Conservation (phyloP, 164 flowering plant species). For the Nelumbo lutea region DNA sequence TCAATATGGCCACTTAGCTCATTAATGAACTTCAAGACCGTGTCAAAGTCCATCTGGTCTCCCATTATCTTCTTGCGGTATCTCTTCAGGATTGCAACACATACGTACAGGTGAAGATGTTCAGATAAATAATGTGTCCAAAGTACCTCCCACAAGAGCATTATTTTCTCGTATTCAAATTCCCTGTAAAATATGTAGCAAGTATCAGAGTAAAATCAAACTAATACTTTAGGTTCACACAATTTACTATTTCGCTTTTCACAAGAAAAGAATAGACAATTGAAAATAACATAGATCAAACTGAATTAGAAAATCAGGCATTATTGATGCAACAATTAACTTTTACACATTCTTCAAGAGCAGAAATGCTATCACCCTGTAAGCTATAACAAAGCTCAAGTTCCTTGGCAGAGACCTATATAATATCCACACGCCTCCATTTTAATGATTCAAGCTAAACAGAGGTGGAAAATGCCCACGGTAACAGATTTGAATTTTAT, state of each 20-base stretch:
- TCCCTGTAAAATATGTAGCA: constrained; percentile 46
- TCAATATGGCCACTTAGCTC: constrained; percentile 83
- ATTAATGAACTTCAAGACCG: constrained; percentile 88
- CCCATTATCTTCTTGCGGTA: constrained; percentile 80
- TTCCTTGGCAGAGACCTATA: too few relatives aligned
- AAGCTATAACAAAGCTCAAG: not conserved
- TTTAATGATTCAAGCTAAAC: too few relatives aligned
- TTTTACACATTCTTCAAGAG: not conserved
- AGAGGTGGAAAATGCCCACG: too few relatives aligned
- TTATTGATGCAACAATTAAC: too few relatives aligned
- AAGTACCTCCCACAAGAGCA: constrained; percentile 90
- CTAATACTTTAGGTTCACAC: not conserved
- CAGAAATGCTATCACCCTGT: not conserved
- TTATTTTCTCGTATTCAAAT: constrained; percentile 65
- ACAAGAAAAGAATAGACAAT: not conserved
- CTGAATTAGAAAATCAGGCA: too few relatives aligned
- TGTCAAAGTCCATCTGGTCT: constrained; percentile 97
- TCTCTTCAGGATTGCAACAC: constrained; percentile 87
- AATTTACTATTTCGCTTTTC: not conserved
- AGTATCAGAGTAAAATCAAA: not conserved
- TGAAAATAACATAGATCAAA: not conserved
- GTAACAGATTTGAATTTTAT: too few relatives aligned
- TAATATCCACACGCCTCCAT: too few relatives aligned
- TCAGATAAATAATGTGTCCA: constrained; percentile 93
- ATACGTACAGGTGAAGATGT: constrained; percentile 78